Evolutionary conservation across 495 filamentous ascomycete species (phyloP), one percentile per base, ranked within the genome.

Genomic region (Friedmanniomyces simplex): DNA sequence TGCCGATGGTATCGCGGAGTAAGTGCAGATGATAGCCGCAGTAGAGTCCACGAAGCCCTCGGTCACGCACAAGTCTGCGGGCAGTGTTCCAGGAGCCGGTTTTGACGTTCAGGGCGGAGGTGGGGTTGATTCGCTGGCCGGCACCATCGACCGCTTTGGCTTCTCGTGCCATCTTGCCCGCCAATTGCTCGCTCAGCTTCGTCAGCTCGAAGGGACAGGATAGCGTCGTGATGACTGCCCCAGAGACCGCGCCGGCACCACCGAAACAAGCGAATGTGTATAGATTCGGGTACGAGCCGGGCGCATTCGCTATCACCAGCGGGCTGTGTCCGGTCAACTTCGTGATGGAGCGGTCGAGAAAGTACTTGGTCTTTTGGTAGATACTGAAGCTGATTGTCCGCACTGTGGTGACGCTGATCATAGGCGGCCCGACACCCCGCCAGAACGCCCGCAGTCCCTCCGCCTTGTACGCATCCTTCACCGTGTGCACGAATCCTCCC

Each of bases 161-260:
- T 41, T 59, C 82, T 39, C 81, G 74, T 4, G 79, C 85, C 75
- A 95, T 83, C 58, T 95, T 72, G n/a, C 93, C 83, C 0, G 90
- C 91, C 12, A 93, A 76, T 68, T 96, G 91, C 14, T 90, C 88
- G 54, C 87, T 91, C 52, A 95, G 78, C 72, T 96, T 96, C 26
- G 91, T 93, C 60, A 96, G 76, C 72, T 96, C 91, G 67, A 96
- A 95, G 25, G 91, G 91, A 67, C 91, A 96, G 53, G 90, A 87
- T 69, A 96, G 82, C 37, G 86, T 77, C 22, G 91, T 87, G 45
- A 93, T 87, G 49, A 83, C 77, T 6, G 87, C 82, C 28, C 91
- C 91, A 30, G 91, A 84, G 25, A 83, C 81, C 53, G 85, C 82
- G 34, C 91, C 91, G 39, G 86, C 86, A 55, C 79, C 79, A 47